phyloP scores from a whole-genome alignment of 2,329 filamentous ascomycete species.

The Ophiostoma fasciatum region DNA sequence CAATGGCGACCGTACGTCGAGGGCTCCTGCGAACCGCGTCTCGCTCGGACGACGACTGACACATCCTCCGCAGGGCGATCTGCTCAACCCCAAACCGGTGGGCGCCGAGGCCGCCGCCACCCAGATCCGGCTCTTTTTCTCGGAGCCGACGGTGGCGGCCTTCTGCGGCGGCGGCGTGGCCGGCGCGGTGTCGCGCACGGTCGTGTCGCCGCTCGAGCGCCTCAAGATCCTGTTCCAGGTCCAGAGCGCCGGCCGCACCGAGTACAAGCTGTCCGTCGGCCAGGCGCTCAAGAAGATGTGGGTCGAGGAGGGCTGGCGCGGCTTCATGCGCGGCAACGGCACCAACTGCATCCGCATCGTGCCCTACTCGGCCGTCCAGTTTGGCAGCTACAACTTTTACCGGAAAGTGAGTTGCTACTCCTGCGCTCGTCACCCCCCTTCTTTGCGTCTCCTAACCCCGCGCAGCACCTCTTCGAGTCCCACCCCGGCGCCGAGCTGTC shows the following conservation, averaged over 20 bases:
- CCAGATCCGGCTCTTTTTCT: conserved; percentile 38
- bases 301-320: conserved; percentile 89
- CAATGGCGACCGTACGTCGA: conserved; percentile 1
- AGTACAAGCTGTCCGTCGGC: conserved; percentile 84
- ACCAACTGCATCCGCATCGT: conserved; percentile 98
- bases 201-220: conserved; percentile 88
- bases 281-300: conserved; percentile 91
- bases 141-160: conserved; percentile 75
- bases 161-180: conserved; percentile 91
- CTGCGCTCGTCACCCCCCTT: no score
- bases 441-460: no score
- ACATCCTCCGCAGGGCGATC: conserved; percentile 6
- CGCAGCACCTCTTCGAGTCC: conserved; percentile 58
- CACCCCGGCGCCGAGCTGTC: conserved; percentile 59
- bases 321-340: conserved; percentile 95
- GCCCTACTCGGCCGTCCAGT: conserved; percentile 95
- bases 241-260: conserved; percentile 76
- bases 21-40: no score
- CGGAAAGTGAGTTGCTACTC: conserved; percentile 51
- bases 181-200: conserved; percentile 91
- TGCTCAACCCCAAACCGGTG: conserved; percentile 11
- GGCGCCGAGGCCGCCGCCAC: conserved; percentile 13
- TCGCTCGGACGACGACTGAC: no score
- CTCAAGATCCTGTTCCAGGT: conserved; percentile 97
- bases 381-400: conserved; percentile 96